These are phyloP conservation scores for Trypanosoma boissoni DNA, from an alignment of 208 protist genomes.

Conservation along the genomic window DNA sequence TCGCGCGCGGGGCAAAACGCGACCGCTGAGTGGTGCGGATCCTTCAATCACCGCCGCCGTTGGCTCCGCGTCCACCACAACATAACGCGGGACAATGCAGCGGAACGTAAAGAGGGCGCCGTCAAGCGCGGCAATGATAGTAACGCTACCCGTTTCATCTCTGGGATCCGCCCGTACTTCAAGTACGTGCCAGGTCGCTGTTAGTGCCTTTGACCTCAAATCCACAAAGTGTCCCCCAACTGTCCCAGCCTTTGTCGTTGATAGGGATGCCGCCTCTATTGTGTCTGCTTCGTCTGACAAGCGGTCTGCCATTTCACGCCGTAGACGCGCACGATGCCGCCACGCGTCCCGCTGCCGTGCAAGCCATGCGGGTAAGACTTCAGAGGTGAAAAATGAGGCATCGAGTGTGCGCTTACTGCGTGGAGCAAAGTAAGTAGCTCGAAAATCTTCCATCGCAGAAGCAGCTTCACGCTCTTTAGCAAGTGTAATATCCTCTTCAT, in stretches of 20 bases:
- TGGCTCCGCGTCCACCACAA: conserved; percentile 58
- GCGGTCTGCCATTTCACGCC: conserved; percentile 51
- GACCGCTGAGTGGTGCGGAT: conserved; percentile 12
- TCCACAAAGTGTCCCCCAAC: conserved; percentile 78
- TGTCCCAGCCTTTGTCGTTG: background rate
- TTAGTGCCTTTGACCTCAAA: conserved; percentile 68
- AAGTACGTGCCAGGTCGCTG: conserved; percentile 70
- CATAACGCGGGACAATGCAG: conserved; percentile 55
- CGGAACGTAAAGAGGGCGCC: conserved; percentile 60
- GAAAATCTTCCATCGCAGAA: conserved; percentile 33
- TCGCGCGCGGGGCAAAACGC: conserved; percentile 60
- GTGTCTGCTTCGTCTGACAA: background rate
- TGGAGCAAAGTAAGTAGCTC: conserved; percentile 64
- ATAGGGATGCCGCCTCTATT: background rate
- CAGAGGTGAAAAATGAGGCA: conserved; percentile 57
- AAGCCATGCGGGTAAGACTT: conserved; percentile 52
- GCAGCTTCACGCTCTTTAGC: conserved; percentile 55
- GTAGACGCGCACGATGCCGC: conserved; percentile 72
- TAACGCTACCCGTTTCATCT: conserved; percentile 53
- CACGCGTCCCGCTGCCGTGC: conserved; percentile 48
- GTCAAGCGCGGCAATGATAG: conserved; percentile 64
- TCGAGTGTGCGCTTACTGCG: conserved; percentile 62
- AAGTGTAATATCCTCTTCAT: conserved; percentile 15
- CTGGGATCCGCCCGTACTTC: conserved; percentile 60
- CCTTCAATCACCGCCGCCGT: conserved; percentile 15